Base-by-base conservation (phyloP, 1,284 basidiomycete species). In the Moniliophthora roreri region DNA sequence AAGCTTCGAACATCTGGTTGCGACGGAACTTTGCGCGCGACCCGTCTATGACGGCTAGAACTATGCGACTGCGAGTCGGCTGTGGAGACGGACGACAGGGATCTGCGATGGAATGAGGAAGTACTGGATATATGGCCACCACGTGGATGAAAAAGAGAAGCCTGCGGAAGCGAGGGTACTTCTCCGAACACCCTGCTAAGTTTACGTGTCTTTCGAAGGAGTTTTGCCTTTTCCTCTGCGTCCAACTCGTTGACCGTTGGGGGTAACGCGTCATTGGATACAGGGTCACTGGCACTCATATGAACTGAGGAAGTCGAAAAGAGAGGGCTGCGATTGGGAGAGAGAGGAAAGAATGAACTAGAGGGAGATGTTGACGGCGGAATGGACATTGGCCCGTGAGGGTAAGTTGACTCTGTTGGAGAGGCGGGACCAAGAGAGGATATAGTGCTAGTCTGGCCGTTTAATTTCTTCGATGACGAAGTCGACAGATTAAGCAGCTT, bases 121-220 rank as follows among this genome's bases (percentile, higher is more conserved):
- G 24, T 28, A 18, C 44, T 46, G 24, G 44, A 46, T 8, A n/a
- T 32, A 15, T 13, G 18, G 11, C n/a, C 40, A 32, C 4, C 44
- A 10, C n/a, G 44, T 26, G 37, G 39, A 26, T 48, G 37, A 10
- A 28, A 26, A n/a, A n/a, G 41, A 50, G 48, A 34, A 48, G 42
- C 39, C 24, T 48, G 41, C 16, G 36, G 42, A 35, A 48, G 20
- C 5, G 50, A 52, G 26, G 61, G 57, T 7, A 64, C 57, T 21
- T 69, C 74, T 21, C 72, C 71, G 24, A 79, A 69, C 38, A 77
- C 69, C 42, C 65, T 69, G 57, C 73, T 75, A 39, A 78, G 61
- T 58, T 78, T 78, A 47, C 71, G 65, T 9, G 72, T 67, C 53
- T 77, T 76, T 59, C 70, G 72, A 53, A 77, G 55, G 46, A 77